Percentiles rank a stretch among this genome's conserved stretches.
These are phyloP conservation scores for Heimioporus sp. DNA, from an alignment of 768 basidiomycete genomes.

Conservation along the genomic window DNA sequence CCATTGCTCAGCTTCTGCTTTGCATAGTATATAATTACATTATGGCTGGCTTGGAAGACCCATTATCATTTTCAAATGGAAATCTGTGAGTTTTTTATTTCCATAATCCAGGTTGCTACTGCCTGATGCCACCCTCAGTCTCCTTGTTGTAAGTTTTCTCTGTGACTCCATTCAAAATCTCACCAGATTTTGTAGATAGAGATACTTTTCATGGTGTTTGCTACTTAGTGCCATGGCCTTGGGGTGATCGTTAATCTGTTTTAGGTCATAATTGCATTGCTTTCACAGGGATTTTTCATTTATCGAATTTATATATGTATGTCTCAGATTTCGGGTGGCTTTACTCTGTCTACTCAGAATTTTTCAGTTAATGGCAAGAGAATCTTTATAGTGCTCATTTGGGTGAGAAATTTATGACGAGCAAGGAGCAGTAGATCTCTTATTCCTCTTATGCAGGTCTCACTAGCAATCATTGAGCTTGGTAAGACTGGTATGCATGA, in stretches of 20 bases:
- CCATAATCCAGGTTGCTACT: background rate
- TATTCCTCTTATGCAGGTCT: background rate
- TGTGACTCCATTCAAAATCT: too few relatives aligned
- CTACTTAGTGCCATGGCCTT: too few relatives aligned
- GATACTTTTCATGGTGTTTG: conserved; percentile 1
- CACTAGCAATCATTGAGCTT: background rate
- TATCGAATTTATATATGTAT: conserved; percentile 6
- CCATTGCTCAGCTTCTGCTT: background rate
- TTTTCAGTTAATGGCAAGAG: conserved; percentile 2
- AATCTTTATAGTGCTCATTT: background rate
- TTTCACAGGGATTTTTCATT: conserved; percentile 7
- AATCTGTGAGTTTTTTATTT: background rate
- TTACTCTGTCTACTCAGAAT: background rate
- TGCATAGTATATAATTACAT: conserved; percentile 4
- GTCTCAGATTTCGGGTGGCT: background rate
- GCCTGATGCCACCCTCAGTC: background rate
- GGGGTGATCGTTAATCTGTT: too few relatives aligned
- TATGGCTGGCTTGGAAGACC: background rate
- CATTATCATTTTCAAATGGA: background rate
- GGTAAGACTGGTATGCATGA: background rate
- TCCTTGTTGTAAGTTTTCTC: background rate
- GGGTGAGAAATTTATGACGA: conserved; percentile 11
- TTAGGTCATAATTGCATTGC: background rate
- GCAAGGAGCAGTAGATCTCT: background rate
- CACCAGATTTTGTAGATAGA: background rate